Percentiles rank a stretch among this genome's conserved stretches.
These are phyloP conservation scores for Angophora floribunda DNA, from an alignment of 345 rosid genomes.

Conservation along the genomic window DNA sequence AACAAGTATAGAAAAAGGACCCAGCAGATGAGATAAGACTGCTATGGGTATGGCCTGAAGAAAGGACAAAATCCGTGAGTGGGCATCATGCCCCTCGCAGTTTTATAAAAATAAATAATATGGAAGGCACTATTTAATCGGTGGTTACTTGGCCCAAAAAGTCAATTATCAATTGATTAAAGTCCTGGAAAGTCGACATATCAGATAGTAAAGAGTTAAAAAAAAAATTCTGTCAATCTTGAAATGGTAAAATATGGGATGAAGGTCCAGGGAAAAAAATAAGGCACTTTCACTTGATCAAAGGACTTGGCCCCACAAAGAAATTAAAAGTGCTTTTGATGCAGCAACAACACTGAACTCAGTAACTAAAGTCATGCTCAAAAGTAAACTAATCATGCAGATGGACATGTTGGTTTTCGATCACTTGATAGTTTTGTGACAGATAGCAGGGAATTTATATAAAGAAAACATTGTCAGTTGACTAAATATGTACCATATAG, in stretches of 20 bases:
- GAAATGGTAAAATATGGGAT: neutral
- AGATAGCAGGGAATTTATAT: neutral
- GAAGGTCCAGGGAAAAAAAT: neutral
- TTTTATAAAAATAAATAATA: neutral
- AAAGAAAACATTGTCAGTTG: neutral
- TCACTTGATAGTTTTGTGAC: neutral
- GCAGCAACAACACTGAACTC: neutral
- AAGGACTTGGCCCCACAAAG: neutral
- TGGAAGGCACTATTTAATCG: neutral
- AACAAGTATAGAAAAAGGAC: neutral
- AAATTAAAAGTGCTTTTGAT: neutral
- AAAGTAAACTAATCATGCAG: neutral
- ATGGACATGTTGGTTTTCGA: neutral
- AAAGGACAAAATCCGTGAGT: neutral
- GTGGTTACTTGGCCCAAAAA: neutral
- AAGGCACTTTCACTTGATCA: neutral
- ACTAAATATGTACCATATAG: slow-evolving; percentile 41
- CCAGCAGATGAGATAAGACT: neutral
- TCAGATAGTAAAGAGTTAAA: neutral
- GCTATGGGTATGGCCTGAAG: neutral
- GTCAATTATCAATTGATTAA: neutral
- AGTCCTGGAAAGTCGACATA: neutral
- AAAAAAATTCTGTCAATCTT: neutral
- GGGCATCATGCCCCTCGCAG: neutral
- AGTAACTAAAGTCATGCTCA: neutral